Percentiles rank a stretch among this genome's conserved stretches.
Conservation (phyloP, 257 asterid species). For the Solanum arcanum region DNA sequence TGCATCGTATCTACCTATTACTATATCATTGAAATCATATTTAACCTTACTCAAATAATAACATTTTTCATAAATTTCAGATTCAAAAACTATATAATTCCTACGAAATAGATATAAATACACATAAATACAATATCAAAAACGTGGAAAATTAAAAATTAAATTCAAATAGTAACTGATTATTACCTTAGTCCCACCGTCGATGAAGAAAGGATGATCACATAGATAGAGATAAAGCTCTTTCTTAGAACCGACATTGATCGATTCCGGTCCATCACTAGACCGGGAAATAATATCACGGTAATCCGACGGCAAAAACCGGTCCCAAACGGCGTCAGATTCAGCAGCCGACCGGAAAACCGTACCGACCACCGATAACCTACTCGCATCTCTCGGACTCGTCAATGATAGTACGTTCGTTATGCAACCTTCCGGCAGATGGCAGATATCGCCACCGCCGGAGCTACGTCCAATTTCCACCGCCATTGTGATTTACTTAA, state of each 20-base stretch:
- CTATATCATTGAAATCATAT: not conserved
- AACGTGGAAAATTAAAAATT: not conserved
- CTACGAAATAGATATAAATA: not conserved
- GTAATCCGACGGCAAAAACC: conserved; percentile 69
- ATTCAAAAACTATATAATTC: not conserved
- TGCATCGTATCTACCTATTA: too few relatives aligned
- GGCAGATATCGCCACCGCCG: not conserved
- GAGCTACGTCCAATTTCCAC: conserved; percentile 3
- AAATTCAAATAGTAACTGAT: not conserved
- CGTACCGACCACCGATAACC: conserved; percentile 42
- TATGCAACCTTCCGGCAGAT: conserved; percentile 69
- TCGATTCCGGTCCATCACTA: conserved; percentile 11
- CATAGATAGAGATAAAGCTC: conserved; percentile 49
- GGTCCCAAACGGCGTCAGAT: conserved; percentile 68
- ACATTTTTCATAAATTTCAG: not conserved
- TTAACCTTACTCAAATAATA: too few relatives aligned
- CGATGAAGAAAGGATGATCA: conserved; percentile 48
- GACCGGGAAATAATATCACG: conserved; percentile 39
- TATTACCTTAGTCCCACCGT: conserved; percentile 48
- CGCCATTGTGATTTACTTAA: conserved; percentile 15
- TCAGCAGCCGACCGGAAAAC: conserved; percentile 51
- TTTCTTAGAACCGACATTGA: conserved; percentile 34
- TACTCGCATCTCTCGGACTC: conserved; percentile 62
- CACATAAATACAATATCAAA: not conserved
- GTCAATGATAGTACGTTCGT: conserved; percentile 58